phyloP scores from a whole-genome alignment of 495 filamentous ascomycete species.

The Lophiostoma macrostomum region DNA sequence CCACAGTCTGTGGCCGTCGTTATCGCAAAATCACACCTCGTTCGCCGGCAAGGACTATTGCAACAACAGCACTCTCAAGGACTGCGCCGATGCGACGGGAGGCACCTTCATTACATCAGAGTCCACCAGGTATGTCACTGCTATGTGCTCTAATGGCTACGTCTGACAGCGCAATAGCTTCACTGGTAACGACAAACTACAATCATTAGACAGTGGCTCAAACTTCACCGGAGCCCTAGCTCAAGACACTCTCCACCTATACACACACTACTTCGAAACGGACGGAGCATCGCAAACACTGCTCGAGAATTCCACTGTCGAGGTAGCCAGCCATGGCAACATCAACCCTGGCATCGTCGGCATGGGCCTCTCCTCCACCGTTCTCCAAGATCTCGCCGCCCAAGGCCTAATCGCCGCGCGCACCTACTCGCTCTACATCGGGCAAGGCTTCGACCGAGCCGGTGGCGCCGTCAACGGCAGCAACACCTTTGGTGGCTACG shows the following conservation, averaged over 20 bases:
- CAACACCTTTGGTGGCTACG: conserved; percentile 37
- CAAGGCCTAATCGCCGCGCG: conserved; percentile 32
- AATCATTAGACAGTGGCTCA: conserved; percentile 20
- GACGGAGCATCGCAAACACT: conserved; percentile 32
- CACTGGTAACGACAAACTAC: conserved; percentile 14
- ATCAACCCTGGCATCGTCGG: conserved; percentile 32
- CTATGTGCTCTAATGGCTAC: too few species aligned
- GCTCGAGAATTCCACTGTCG: conserved; percentile 30
- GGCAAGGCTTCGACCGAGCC: conserved; percentile 30
- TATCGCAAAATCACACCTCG: conserved; percentile 37
- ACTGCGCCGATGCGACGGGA: conserved; percentile 29
- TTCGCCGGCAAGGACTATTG: conserved; percentile 33
- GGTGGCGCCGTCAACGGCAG: conserved; percentile 35
- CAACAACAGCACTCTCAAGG: conserved; percentile 28
- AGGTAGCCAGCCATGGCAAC: conserved; percentile 25
- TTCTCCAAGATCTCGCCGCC: conserved; percentile 30
- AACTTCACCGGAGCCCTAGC: conserved; percentile 24
- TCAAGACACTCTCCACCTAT: conserved; percentile 34
- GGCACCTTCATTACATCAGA: conserved; percentile 27
- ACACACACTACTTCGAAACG: conserved; percentile 40
- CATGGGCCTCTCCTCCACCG: conserved; percentile 33
- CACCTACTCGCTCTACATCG: conserved; percentile 39
- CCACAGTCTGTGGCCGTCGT: conserved; percentile 38
- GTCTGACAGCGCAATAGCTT: too few species aligned
- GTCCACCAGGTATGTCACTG: conserved; percentile 32